Evolutionary conservation across 2,329 filamentous ascomycete genomes (phyloP).

Genomic region (Aspergillus phoenicis): DNA sequence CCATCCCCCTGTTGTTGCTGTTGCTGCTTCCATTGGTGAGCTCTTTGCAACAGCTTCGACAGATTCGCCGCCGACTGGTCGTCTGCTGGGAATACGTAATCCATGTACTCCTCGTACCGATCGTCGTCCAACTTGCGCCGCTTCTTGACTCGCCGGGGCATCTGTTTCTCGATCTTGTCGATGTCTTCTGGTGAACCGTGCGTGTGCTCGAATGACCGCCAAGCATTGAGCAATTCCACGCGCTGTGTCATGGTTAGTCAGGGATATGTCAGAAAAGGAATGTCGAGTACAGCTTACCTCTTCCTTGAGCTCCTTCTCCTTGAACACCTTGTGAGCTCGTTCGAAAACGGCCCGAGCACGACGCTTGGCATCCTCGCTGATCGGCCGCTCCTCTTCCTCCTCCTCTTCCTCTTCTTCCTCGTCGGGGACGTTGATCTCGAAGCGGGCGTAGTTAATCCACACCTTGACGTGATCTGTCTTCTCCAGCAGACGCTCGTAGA

Average conservation of each 20-base stretch:
- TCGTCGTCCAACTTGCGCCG: conserved; percentile 88
- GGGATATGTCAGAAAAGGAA: background rate
- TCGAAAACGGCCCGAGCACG: conserved; percentile 83
- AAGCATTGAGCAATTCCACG: conserved; percentile 87
- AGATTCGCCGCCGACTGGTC: conserved; percentile 83
- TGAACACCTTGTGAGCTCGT: conserved; percentile 82
- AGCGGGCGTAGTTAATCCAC: conserved; percentile 98
- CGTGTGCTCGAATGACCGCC: conserved; percentile 87
- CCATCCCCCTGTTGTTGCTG: conserved; percentile 53
- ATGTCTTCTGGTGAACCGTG: conserved; percentile 76
- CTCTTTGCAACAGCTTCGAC: conserved; percentile 80
- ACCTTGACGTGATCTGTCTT: conserved; percentile 99
- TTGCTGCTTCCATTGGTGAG: conserved; percentile 81
- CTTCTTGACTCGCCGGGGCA: conserved; percentile 93
- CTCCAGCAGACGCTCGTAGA: conserved; percentile 88
- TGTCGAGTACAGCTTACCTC: conserved; percentile 56
- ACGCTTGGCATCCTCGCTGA: conserved; percentile 80
- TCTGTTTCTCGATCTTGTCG: conserved; percentile 83
- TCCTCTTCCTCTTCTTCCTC: conserved; percentile 65
- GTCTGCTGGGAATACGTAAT: conserved; percentile 96
- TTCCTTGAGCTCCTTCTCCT: conserved; percentile 86
- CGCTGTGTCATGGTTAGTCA: conserved; percentile 54
- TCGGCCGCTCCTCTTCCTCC: conserved; percentile 59
- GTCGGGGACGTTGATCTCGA: conserved; percentile 92
- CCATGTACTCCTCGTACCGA: conserved; percentile 92